Percentiles rank a stretch among this genome's conserved stretches.
These are phyloP conservation scores for Leucocoprinus leucothites DNA, from an alignment of 768 basidiomycete species.

Conservation along the genomic window DNA sequence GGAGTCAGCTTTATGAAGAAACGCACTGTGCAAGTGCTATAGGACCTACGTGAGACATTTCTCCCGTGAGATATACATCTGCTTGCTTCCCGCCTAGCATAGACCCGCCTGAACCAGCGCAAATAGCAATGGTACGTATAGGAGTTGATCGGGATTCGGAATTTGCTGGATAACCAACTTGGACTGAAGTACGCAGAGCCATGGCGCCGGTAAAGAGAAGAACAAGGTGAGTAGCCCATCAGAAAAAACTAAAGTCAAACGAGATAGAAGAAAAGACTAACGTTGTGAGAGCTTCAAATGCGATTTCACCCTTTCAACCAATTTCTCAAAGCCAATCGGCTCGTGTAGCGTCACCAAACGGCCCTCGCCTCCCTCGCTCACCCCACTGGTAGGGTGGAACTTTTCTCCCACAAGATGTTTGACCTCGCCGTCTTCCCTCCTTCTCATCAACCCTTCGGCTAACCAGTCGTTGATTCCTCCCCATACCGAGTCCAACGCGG, in stretches of 20 bases:
- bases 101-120: slow-evolving; percentile 86
- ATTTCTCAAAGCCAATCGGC: slow-evolving; percentile 53
- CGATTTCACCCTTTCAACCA: slow-evolving; percentile 67
- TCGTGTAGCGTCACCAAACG: slow-evolving; percentile 61
- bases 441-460: slow-evolving; percentile 48
- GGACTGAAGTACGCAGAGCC: slow-evolving; percentile 40
- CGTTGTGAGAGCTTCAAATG: slow-evolving; percentile 45
- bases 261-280: slow-evolving; percentile 21
- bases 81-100: slow-evolving; percentile 70
- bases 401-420: slow-evolving; percentile 38
- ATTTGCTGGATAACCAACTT: slow-evolving; percentile 53
- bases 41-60: slow-evolving; percentile 78
- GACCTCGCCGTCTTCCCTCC: slow-evolving; percentile 31
- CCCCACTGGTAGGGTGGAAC: slow-evolving; percentile 29
- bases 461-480: slow-evolving; percentile 94
- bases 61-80: slow-evolving; percentile 90
- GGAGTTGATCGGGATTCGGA: slow-evolving; percentile 26
- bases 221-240: slow-evolving; percentile 16
- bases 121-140: slow-evolving; percentile 74
- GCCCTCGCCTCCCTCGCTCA: slow-evolving; percentile 59
- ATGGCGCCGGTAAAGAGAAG: slow-evolving; percentile 3
- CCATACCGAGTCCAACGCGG: slow-evolving; percentile 78
- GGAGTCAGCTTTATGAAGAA: slow-evolving; percentile 19
- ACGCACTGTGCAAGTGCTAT: slow-evolving; percentile 3
- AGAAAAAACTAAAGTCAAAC: slow-evolving; percentile 17